Evolutionary conservation across 805 yeast species (phyloP).

Genomic region (Saturnispora silvae): DNA sequence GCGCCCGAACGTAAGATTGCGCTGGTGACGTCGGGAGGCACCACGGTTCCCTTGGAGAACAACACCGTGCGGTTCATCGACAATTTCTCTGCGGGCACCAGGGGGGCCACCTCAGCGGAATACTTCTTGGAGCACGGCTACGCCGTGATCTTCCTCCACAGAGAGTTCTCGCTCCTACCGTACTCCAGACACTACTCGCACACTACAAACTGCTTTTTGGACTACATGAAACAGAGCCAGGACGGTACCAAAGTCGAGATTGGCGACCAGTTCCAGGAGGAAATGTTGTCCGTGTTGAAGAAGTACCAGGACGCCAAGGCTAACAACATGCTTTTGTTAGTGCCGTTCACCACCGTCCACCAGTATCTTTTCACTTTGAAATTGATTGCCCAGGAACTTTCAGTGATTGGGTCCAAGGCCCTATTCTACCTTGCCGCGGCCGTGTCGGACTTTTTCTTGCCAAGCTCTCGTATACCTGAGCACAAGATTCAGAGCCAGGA

Average conservation of each 20-base stretch:
- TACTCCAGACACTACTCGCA: constrained; percentile 86
- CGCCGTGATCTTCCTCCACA: constrained; percentile 84
- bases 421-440: constrained; percentile 93
- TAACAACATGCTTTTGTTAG: constrained; percentile 43
- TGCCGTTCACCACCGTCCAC: constrained; percentile 92
- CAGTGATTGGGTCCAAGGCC: constrained; percentile 44
- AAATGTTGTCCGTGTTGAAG: constrained; percentile 49
- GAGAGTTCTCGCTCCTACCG: constrained; percentile 88
- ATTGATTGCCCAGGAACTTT: constrained; percentile 49
- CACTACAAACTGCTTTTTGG: constrained; percentile 75
- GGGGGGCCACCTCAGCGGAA: constrained; percentile 96
- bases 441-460: constrained; percentile 91
- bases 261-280: constrained; percentile 45
- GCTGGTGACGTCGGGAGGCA: constrained; percentile 91
- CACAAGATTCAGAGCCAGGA: constrained; percentile 89
- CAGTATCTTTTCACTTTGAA: constrained; percentile 83
- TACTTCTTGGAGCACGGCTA: constrained; percentile 77
- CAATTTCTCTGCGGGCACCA: constrained; percentile 93
- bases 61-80: constrained; percentile 96
- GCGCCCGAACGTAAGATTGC: constrained; percentile 43
- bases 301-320: constrained; percentile 44
- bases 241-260: constrained; percentile 47
- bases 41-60: constrained; percentile 94
- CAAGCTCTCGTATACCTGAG: constrained; percentile 73
- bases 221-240: constrained; percentile 50